Evolutionary conservation across 1,284 basidiomycete species (phyloP).

Genomic region (Takashimella tepidaria): DNA sequence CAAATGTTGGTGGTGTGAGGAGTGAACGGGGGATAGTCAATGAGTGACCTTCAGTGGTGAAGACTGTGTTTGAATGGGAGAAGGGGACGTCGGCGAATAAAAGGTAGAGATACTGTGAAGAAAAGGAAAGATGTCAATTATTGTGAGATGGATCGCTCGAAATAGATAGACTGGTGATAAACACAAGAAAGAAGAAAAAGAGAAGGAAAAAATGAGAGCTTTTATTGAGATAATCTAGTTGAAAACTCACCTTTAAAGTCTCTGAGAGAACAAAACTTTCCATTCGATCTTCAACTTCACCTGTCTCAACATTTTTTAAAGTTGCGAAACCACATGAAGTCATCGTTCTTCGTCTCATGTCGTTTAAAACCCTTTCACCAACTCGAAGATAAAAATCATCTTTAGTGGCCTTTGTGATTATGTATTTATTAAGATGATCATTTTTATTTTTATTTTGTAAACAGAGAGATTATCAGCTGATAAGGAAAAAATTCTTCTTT

Average conservation of each 20-base stretch:
- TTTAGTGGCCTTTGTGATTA: constrained; percentile 68
- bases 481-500: too few relatives aligned
- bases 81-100: constrained; percentile 70
- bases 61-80: constrained; percentile 57
- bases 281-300: constrained; percentile 76
- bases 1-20: constrained; percentile 51
- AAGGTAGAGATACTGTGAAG: constrained; percentile 73
- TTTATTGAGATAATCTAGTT: neutral
- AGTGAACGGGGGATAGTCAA: constrained; percentile 59
- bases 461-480: neutral
- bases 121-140: too few relatives aligned
- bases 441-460: neutral
- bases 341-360: constrained; percentile 66
- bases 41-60: constrained; percentile 92
- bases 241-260: constrained; percentile 69
- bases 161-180: too few relatives aligned
- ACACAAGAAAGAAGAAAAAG: neutral
- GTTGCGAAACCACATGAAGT: constrained; percentile 80
- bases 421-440: too few relatives aligned
- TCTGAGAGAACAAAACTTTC: constrained; percentile 87
- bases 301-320: constrained; percentile 71
- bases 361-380: constrained; percentile 73
- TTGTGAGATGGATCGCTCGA: too few relatives aligned
- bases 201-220: too few relatives aligned
- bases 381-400: constrained; percentile 88